Evolutionary conservation across 2,329 filamentous ascomycete genomes (phyloP).

Genomic region (Monilinia vaccinii-corymbosi): DNA sequence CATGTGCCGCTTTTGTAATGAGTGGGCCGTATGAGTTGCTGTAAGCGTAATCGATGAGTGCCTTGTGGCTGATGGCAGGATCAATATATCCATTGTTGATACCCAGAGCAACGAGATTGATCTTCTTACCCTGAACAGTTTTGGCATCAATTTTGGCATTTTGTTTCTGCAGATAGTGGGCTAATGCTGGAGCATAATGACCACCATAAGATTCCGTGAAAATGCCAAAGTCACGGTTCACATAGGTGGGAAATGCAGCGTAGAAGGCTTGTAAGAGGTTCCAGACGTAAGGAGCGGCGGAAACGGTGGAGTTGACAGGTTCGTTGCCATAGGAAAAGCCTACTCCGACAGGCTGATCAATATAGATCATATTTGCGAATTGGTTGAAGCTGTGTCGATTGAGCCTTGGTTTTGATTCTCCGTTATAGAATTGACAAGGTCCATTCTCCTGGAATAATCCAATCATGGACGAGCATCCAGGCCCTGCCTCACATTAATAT

Average conservation of each 20-base stretch:
- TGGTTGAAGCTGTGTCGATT: conserved; percentile 35
- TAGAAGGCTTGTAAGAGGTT: conserved; percentile 52
- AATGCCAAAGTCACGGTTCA: conserved; percentile 47
- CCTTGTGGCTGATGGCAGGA: conserved; percentile 42
- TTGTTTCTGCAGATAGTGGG: conserved; percentile 45
- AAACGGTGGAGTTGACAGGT: conserved; percentile 36
- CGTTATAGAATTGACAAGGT: conserved; percentile 34
- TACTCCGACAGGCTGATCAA: conserved; percentile 33
- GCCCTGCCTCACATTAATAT: conserved; percentile 21
- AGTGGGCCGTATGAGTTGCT: conserved; percentile 33
- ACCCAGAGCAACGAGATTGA: conserved; percentile 29
- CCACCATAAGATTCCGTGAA: conserved; percentile 47
- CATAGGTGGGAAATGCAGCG: conserved; percentile 52
- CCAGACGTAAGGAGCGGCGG: conserved; percentile 44
- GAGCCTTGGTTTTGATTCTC: conserved; percentile 32
- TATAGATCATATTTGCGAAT: conserved; percentile 34
- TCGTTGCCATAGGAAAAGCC: conserved; percentile 37
- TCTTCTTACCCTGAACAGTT: conserved; percentile 27
- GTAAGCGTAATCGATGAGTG: conserved; percentile 24
- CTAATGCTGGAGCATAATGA: conserved; percentile 49
- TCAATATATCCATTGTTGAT: conserved; percentile 39
- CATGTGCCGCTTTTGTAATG: conserved; percentile 30
- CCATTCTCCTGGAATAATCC: conserved; percentile 48
- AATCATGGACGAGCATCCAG: conserved; percentile 45
- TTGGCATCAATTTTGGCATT: conserved; percentile 42